Evolutionary conservation across 805 yeast species (phyloP), one percentile per base, ranked within the genome.

Genomic region (Wickerhamiella occidentalis): DNA sequence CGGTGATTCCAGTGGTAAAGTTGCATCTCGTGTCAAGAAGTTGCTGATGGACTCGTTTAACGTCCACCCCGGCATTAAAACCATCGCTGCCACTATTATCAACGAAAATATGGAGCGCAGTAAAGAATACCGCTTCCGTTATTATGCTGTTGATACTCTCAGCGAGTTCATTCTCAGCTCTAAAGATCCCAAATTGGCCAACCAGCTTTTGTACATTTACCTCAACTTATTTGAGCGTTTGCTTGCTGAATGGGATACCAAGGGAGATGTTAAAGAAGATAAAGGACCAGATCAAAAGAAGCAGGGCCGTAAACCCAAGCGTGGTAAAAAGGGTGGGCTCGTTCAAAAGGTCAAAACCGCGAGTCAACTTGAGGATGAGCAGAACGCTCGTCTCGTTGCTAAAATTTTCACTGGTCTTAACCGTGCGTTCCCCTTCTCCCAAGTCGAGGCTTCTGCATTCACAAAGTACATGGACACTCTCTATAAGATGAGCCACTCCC

Each of bases 11-110:
- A 96, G 90, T 54, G 82, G 85, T 54, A 86, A 86, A 62, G 95
- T 92, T 4, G 78, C 94, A 1, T 83, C 97, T 0, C 85, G 85
- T 61, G 78, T 94, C 1, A 87, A 96, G 4, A 85, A 77, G 64
- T 79, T 81, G 55, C 68, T 92, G 42, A 71, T 88, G 55, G 81
- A 82, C 58, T 67, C 87, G 38, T 84, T 92, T 64, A 94, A 85
- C 64, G 82, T 80, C 3, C 98, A 92, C 64, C 98, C 98, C 17
- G 92, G 92, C 45, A 92, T 92, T 97, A 90, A 87, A 65, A 68
- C 76, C 48, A 78, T 90, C 51, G 72, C 92, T 36, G 75, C 82
- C 37, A 85, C 85, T 54, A 71, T 92, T 4, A 82, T 90, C 35
- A 76, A 84, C 45, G 97, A 92, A 63, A 74, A 82, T 47, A 71